Percentiles rank a stretch among this genome's conserved stretches.
Evolutionary conservation across 2,329 filamentous ascomycete species (phyloP).

Genomic region (Stagonosporopsis tanaceti): DNA sequence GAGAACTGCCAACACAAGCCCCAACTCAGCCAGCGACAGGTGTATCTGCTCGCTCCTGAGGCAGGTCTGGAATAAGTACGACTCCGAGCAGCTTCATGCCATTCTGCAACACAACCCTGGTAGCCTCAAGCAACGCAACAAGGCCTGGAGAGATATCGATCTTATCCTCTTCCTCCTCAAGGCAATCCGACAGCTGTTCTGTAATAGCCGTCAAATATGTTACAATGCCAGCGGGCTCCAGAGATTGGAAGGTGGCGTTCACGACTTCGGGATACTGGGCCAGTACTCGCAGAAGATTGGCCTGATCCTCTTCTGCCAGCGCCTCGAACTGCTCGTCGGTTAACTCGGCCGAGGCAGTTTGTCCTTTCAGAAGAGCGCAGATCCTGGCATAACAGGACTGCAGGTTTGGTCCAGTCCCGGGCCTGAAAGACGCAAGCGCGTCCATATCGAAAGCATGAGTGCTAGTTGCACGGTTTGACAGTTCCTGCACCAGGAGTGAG

Average conservation of each 20-base stretch:
- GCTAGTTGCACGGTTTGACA: slow-evolving; percentile 32
- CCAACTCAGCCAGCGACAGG: slow-evolving; percentile 23
- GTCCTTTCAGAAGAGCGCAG: slow-evolving; percentile 24
- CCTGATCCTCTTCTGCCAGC: slow-evolving; percentile 35
- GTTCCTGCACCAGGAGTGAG: slow-evolving; percentile 40
- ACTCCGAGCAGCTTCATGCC: slow-evolving; percentile 42
- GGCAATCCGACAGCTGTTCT: slow-evolving; percentile 35
- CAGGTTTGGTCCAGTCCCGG: slow-evolving; percentile 39
- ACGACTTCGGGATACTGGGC: slow-evolving; percentile 44
- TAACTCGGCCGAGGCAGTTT: slow-evolving; percentile 21
- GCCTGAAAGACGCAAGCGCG: slow-evolving; percentile 39
- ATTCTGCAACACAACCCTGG: slow-evolving; percentile 41
- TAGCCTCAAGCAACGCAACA: slow-evolving; percentile 37
- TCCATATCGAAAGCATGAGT: slow-evolving; percentile 37
- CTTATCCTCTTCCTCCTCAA: slow-evolving; percentile 30
- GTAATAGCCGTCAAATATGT: slow-evolving; percentile 39
- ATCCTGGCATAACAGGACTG: slow-evolving; percentile 44
- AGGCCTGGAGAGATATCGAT: slow-evolving; percentile 27
- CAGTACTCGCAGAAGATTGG: slow-evolving; percentile 39
- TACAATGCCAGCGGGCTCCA: slow-evolving; percentile 40
- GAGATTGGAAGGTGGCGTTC: slow-evolving; percentile 32
- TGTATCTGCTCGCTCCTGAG: slow-evolving; percentile 36
- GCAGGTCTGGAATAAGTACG: slow-evolving; percentile 21
- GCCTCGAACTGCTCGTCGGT: slow-evolving; percentile 33
- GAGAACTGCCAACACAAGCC: background rate